Percentiles rank a stretch among this genome's conserved stretches.
Evolutionary conservation across 2,329 filamentous ascomycete genomes (phyloP).

Genomic region (Colletotrichum eremochloae): DNA sequence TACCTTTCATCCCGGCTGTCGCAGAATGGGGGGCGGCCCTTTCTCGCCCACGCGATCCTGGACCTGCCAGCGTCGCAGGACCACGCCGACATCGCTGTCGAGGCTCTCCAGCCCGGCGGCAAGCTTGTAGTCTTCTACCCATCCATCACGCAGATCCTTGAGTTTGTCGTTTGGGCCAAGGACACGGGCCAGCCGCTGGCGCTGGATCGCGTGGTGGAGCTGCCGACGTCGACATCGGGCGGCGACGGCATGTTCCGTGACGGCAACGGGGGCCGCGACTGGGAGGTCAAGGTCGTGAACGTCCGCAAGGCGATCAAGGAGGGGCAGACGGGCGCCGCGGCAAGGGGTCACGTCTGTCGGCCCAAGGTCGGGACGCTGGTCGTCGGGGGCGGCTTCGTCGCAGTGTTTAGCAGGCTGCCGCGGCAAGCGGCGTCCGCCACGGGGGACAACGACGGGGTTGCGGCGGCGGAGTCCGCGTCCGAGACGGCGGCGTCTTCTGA

Average conservation of each 20-base stretch:
- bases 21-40: conserved; percentile 62
- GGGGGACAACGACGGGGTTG: neutral
- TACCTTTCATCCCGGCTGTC: conserved; percentile 70
- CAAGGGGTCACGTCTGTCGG: conserved; percentile 55
- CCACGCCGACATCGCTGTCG: conserved; percentile 59
- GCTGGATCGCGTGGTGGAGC: conserved; percentile 71
- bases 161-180: conserved; percentile 69
- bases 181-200: conserved; percentile 65
- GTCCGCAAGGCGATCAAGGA: conserved; percentile 45
- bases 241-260: conserved; percentile 59
- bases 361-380: conserved; percentile 57
- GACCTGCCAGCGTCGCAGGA: conserved; percentile 77
- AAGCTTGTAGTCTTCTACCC: conserved; percentile 80
- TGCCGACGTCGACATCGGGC: conserved; percentile 57
- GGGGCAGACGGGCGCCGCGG: conserved; percentile 23
- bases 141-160: conserved; percentile 81
- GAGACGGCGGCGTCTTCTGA: neutral
- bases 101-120: conserved; percentile 74
- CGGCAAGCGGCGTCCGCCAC: neutral
- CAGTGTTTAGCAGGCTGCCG: conserved; percentile 47
- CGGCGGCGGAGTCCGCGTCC: neutral
- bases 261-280: conserved; percentile 67
- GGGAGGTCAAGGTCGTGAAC: conserved; percentile 70
- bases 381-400: conserved; percentile 57
- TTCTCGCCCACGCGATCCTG: conserved; percentile 78